phyloP scores from a whole-genome alignment of 1,284 basidiomycete genomes.

The Prillingera fragicola region DNA sequence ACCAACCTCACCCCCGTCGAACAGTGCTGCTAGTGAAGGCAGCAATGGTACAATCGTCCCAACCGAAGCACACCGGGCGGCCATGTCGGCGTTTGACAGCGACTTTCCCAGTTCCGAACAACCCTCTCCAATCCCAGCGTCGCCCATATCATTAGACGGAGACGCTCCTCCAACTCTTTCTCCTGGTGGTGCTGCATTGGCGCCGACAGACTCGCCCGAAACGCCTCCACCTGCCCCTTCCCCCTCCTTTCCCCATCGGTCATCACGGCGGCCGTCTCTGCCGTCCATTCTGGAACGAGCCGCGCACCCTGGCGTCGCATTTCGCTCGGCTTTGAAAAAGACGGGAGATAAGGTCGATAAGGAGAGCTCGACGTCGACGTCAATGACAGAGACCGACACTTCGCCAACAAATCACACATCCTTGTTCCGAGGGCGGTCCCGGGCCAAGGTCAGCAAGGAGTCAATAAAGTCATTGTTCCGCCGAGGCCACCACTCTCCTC shows the following conservation, averaged over 20 bases:
- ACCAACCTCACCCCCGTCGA: slow-evolving; percentile 9
- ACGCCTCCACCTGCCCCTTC: no score
- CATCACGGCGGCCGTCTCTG: slow-evolving; percentile 42
- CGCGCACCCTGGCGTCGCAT: slow-evolving; percentile 35
- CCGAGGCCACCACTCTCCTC: slow-evolving; percentile 38
- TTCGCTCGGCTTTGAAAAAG: slow-evolving; percentile 31
- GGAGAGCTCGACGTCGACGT: slow-evolving; percentile 6
- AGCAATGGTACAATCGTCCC: no score
- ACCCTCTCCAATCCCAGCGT: no score
- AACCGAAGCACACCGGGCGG: no score
- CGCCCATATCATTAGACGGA: no score
- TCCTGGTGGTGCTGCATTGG: no score
- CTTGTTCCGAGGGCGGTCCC: slow-evolving; percentile 22
- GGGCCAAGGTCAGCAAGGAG: slow-evolving; percentile 23
- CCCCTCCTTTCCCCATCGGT: slow-evolving; percentile 1
- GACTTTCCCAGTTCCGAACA: no score
- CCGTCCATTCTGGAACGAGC: slow-evolving; percentile 48
- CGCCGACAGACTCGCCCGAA: no score
- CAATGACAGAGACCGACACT: slow-evolving; percentile 7
- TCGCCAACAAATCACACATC: slow-evolving; percentile 1
- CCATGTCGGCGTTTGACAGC: no score
- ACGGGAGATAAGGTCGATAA: slow-evolving; percentile 4
- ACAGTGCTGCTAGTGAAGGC: no score
- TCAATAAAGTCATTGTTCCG: slow-evolving; percentile 38
- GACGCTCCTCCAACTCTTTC: no score